Percentiles rank a stretch among this genome's conserved stretches.
Evolutionary conservation across 192 early-diverging fungal genomes (phyloP).

Genomic region (Jimgerdemannia lactiflua): DNA sequence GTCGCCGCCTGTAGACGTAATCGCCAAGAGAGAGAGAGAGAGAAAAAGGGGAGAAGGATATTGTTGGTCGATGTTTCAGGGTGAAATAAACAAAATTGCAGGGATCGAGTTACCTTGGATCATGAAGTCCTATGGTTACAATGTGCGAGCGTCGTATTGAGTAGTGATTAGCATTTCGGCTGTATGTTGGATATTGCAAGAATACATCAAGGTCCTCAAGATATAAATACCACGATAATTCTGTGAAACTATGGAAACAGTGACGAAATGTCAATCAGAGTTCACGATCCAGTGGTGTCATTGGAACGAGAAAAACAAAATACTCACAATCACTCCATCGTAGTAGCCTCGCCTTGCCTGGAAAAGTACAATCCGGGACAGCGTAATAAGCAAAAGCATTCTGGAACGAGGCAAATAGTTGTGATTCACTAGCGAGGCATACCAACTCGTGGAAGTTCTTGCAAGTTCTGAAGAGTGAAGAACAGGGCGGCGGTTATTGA

Average conservation of each 20-base stretch:
- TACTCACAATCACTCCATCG: slow-evolving; percentile 65
- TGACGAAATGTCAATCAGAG: too few relatives aligned
- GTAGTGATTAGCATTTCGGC: not conserved
- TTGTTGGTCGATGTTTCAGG: not conserved
- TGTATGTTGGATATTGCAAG: too few relatives aligned
- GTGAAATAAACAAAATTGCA: not conserved
- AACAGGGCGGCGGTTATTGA: too few relatives aligned
- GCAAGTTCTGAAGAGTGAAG: slow-evolving; percentile 45
- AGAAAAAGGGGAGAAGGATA: too few relatives aligned
- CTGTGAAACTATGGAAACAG: slow-evolving; percentile 63
- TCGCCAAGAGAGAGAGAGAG: too few relatives aligned
- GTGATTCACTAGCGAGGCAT: too few relatives aligned
- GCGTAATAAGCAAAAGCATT: not conserved
- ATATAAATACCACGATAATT: slow-evolving; percentile 57
- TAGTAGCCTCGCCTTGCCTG: slow-evolving; percentile 84
- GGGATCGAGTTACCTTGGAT: slow-evolving; percentile 67
- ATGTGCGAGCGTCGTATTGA: not conserved
- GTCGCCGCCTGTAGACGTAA: slow-evolving; percentile 72
- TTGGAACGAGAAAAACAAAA: too few relatives aligned
- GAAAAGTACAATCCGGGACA: not conserved
- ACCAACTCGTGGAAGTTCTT: slow-evolving; percentile 83
- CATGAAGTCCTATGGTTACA: slow-evolving; percentile 78
- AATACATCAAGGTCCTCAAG: not conserved
- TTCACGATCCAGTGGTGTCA: too few relatives aligned
- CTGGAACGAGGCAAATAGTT: slow-evolving; percentile 3